Evolutionary conservation across 805 yeast genomes (phyloP), one percentile per base, ranked within the genome.

Genomic region (Lipomyces chichibuensis): DNA sequence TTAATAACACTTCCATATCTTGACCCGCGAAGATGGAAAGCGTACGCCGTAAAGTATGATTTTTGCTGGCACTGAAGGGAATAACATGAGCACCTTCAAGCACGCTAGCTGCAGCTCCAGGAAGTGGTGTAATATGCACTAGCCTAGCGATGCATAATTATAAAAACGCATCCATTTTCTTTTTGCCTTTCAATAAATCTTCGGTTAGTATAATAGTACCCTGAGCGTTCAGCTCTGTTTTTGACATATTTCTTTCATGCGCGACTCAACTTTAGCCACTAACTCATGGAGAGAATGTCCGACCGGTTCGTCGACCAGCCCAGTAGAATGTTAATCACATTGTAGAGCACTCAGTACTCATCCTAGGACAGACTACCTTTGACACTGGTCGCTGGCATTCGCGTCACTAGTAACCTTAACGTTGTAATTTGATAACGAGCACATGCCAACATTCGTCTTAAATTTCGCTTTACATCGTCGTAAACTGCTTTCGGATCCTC

Each of bases 11-110:
- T 13, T 23, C 27, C 29, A 51, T 51, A 23, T 51, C 55, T 51
- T 51, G 55, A 14, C 55, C 55, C 32, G 55, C 55, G 29, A 51
- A 51, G 3, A 9, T 51, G 6, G 55, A 51, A 6, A 51, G 27
- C 55, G 6, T 51, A 9, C 17, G 14, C 5, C 55, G 11, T 23
- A 51, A 51, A 14, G 13, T 2, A 0, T 8, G 17, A 51, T 14
- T 2, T 20, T 14, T 51, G 32, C 55, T 51, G 14, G 55, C 55
- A 23, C 55, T 51, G 55, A 51, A 20, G 29, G 55, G 55, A 2
- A 51, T 51, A 51, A 51, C 23, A 5, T n/a, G 55, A 2, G 55
- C 55, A 51, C 14, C 55, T 51, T 51, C 55, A 51, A 51, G 55
- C 52, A 23, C 25, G 52, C 11, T 23, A 49, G 25, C 25, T 3